Percentiles rank a stretch among this genome's conserved stretches.
These are phyloP conservation scores for Viola odorata DNA, from an alignment of 345 rosid species.

Conservation along the genomic window DNA sequence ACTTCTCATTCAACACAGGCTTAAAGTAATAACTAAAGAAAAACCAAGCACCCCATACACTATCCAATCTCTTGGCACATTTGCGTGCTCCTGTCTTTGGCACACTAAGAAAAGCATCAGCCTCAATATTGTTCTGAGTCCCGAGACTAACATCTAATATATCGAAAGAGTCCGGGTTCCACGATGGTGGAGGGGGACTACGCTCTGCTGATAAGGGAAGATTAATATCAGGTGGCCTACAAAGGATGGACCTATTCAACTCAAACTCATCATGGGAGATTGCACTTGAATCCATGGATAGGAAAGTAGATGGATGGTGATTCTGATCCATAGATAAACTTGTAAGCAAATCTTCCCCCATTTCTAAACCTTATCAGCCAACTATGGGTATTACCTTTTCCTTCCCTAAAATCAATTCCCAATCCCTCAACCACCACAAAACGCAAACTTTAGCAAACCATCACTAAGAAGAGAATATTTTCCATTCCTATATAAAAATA, in stretches of 20 bases:
- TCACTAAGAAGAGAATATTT: too few relatives aligned
- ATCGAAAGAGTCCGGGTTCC: constrained; percentile 21
- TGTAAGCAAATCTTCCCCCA: constrained; percentile 14
- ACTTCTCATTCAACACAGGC: constrained; percentile 22
- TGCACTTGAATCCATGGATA: constrained; percentile 24
- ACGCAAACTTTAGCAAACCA: not conserved
- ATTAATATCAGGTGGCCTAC: constrained; percentile 22
- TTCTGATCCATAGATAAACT: constrained; percentile 18
- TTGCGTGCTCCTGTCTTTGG: constrained; percentile 14
- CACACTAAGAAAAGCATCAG: constrained; percentile 9
- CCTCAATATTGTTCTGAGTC: constrained; percentile 9
- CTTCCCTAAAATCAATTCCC: not conserved
- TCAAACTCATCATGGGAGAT: constrained; percentile 18
- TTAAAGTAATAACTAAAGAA: constrained; percentile 25
- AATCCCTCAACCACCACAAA: not conserved
- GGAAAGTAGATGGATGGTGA: constrained; percentile 22
- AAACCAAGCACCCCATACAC: constrained; percentile 27
- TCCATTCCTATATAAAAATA: too few relatives aligned
- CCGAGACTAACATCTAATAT: constrained; percentile 21
- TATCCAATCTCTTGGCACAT: constrained; percentile 22
- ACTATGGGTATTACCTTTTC: not conserved
- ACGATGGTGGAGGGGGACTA: constrained; percentile 20
- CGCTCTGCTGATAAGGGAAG: constrained; percentile 24
- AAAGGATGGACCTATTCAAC: constrained; percentile 18
- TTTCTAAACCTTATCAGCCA: not conserved